Evolutionary conservation across 129 eudicot genomes (phyloP).

Genomic region (Pittosporum tobira): DNA sequence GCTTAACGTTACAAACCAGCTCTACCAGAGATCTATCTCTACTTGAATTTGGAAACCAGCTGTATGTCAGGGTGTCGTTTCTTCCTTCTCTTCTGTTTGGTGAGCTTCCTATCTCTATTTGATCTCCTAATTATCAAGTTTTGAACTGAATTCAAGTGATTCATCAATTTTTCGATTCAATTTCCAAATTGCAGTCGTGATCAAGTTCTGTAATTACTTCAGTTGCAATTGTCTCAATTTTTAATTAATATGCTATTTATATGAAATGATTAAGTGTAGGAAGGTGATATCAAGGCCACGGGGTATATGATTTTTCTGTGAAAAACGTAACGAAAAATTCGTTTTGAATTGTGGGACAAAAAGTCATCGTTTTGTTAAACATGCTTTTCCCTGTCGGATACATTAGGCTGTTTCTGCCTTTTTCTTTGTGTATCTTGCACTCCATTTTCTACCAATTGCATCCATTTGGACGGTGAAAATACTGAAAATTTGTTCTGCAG

Average conservation of each 20-base stretch:
- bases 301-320: too few relatives aligned
- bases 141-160: neutral
- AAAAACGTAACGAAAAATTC: too few relatives aligned
- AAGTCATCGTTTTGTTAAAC: too few relatives aligned
- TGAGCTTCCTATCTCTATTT: constrained; percentile 5
- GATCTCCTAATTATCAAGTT: neutral
- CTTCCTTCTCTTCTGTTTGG: constrained; percentile 25
- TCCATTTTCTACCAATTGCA: too few relatives aligned
- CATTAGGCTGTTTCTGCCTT: too few relatives aligned
- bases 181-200: neutral
- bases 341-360: too few relatives aligned
- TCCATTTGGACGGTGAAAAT: too few relatives aligned
- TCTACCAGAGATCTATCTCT: neutral
- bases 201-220: neutral
- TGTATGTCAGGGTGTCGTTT: constrained; percentile 5
- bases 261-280: neutral
- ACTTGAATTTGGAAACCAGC: too few relatives aligned
- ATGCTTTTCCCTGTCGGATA: too few relatives aligned
- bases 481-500: too few relatives aligned
- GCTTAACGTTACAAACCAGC: neutral
- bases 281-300: too few relatives aligned
- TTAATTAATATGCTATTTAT: neutral
- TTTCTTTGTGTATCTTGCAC: too few relatives aligned
- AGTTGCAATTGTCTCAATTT: neutral
- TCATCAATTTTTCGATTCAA: constrained; percentile 4